A percentile compares a stretch with the other conserved stretches of the same genome.
phyloP scores from a whole-genome alignment of 768 basidiomycete genomes.

The Pulveroboletus sp. region DNA sequence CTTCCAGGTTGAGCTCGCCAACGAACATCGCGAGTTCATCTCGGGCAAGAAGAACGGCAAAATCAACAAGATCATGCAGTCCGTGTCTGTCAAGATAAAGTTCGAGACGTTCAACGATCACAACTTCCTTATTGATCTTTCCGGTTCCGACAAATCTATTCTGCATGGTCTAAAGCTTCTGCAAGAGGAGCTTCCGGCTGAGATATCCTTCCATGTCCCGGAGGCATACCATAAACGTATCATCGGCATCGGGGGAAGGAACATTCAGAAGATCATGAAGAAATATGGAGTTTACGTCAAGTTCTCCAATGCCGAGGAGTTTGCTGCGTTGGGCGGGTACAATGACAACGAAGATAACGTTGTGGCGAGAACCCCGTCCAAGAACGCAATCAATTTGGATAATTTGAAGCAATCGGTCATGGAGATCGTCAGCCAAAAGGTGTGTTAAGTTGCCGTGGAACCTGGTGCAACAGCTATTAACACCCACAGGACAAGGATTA shows the following conservation, averaged over 20 bases:
- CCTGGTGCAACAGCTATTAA: slow-evolving; percentile 3
- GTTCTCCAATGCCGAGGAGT: slow-evolving; percentile 97
- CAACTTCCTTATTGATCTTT: slow-evolving; percentile 90
- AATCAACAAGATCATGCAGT: slow-evolving; percentile 99
- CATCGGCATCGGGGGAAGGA: slow-evolving; percentile 96
- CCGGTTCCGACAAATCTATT: slow-evolving; percentile 79
- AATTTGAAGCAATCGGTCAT: slow-evolving; percentile 94
- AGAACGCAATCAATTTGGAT: slow-evolving; percentile 93
- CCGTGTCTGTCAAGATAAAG: slow-evolving; percentile 95
- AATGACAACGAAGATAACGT: slow-evolving; percentile 99
- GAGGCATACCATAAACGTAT: slow-evolving; percentile 99
- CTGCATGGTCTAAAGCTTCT: slow-evolving; percentile 84
- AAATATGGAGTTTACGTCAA: slow-evolving; percentile 99
- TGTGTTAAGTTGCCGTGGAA: slow-evolving; percentile 30
- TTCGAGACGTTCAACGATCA: slow-evolving; percentile 98
- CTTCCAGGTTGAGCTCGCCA: slow-evolving; percentile 96
- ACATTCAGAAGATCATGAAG: slow-evolving; percentile 99
- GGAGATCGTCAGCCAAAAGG: slow-evolving; percentile 97
- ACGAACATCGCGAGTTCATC: slow-evolving; percentile 98
- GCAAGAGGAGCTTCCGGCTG: slow-evolving; percentile 96
- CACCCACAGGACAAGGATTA: slow-evolving; percentile 89
- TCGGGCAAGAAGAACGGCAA: slow-evolving; percentile 99
- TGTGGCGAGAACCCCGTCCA: slow-evolving; percentile 94
- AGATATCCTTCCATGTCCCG: slow-evolving; percentile 97
- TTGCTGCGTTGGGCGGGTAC: slow-evolving; percentile 90